phyloP scores from a whole-genome alignment of 768 basidiomycete genomes.

The Auriscalpium microsporum region DNA sequence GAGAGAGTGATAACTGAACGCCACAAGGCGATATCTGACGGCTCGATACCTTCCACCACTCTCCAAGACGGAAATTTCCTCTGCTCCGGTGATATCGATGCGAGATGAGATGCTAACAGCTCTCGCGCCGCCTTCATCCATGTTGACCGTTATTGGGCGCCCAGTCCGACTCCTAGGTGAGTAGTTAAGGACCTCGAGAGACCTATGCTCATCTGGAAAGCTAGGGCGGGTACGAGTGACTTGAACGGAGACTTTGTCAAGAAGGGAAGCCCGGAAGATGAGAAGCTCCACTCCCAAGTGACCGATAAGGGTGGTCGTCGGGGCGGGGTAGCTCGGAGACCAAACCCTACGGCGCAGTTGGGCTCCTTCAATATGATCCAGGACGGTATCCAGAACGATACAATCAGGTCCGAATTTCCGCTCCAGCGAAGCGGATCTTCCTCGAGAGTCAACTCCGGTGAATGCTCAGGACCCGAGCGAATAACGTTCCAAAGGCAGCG shows the following conservation, averaged over 20 bases:
- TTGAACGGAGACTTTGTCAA: neutral
- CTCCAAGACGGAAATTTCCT: constrained; percentile 7
- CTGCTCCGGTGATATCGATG: constrained; percentile 7
- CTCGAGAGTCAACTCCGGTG: neutral
- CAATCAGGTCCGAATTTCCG: constrained; percentile 12
- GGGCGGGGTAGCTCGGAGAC: constrained; percentile 19
- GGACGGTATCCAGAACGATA: constrained; percentile 21
- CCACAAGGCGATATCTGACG: constrained; percentile 25
- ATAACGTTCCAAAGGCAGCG: constrained; percentile 13
- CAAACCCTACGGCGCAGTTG: constrained; percentile 3
- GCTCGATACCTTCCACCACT: constrained; percentile 7
- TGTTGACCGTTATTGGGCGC: neutral
- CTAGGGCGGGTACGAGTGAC: neutral
- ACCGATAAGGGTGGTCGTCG: constrained; percentile 20
- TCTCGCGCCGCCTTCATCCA: neutral
- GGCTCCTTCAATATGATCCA: constrained; percentile 16
- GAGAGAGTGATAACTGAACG: constrained; percentile 24
- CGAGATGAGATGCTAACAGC: constrained; percentile 2
- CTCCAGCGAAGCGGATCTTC: constrained; percentile 1
- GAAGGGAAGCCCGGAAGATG: neutral
- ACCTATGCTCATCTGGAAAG: neutral
- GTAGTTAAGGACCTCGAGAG: neutral
- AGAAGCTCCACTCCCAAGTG: neutral
- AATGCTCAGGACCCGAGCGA: neutral
- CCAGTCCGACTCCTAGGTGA: neutral